phyloP scores from a whole-genome alignment of 2,329 filamentous ascomycete genomes.

The Oidium heveae region DNA sequence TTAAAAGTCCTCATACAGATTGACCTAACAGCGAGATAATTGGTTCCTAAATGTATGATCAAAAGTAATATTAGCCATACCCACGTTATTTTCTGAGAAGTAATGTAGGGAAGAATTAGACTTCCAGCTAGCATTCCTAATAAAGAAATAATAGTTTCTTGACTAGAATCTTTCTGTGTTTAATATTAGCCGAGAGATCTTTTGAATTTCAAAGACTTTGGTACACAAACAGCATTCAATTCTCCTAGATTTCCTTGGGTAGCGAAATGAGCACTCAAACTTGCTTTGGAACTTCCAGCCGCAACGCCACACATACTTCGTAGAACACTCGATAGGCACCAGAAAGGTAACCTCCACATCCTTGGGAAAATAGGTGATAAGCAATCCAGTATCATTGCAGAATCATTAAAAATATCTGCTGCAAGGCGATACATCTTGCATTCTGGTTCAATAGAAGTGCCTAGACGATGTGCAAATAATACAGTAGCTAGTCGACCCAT shows the following conservation, averaged over 20 bases:
- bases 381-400: constrained; percentile 44
- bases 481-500: constrained; percentile 43
- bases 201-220: not conserved
- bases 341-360: constrained; percentile 25
- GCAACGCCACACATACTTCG: constrained; percentile 65
- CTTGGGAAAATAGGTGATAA: constrained; percentile 38
- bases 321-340: constrained; percentile 34
- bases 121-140: constrained; percentile 70
- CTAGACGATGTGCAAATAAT: constrained; percentile 40
- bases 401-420: constrained; percentile 46
- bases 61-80: constrained; percentile 45
- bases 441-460: constrained; percentile 41
- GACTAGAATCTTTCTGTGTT: constrained; percentile 53
- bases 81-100: constrained; percentile 49
- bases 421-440: constrained; percentile 48
- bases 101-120: constrained; percentile 51
- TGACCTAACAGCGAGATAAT: constrained; percentile 61
- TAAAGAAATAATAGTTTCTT: constrained; percentile 80
- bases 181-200: not conserved
- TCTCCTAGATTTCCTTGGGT: constrained; percentile 69
- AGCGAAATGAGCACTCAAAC: constrained; percentile 78
- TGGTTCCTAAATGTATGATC: constrained; percentile 53
- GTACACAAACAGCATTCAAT: constrained; percentile 44
- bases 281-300: constrained; percentile 73
- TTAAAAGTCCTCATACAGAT: constrained; percentile 72